Evolutionary conservation across 345 rosid species (phyloP).

Genomic region (Atalantia buxifolia): DNA sequence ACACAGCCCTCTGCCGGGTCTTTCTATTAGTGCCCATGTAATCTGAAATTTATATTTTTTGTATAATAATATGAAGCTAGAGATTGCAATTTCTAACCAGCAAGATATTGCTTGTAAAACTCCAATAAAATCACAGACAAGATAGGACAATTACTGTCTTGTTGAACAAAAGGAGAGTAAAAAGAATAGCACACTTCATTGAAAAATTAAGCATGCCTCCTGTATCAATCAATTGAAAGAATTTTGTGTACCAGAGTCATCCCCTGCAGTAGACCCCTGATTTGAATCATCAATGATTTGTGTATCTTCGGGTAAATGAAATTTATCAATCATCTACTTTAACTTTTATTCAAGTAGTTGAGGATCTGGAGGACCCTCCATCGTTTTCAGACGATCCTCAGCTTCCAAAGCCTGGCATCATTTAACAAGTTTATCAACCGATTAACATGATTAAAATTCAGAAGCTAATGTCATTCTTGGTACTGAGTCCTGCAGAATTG

Average conservation of each 20-base stretch:
- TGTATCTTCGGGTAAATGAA: not conserved
- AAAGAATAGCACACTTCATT: not conserved
- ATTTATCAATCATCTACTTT: not conserved
- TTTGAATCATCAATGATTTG: not conserved
- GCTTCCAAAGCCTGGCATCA: slow-evolving; percentile 38
- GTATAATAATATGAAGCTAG: no score
- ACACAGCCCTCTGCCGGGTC: no score
- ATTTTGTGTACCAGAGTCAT: not conserved
- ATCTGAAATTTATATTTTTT: no score
- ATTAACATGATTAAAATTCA: no score
- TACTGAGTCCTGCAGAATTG: not conserved
- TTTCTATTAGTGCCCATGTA: no score
- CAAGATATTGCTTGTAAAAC: not conserved
- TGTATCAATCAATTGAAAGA: not conserved
- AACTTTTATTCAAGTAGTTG: slow-evolving; percentile 11
- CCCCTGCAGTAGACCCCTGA: not conserved
- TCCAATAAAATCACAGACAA: not conserved
- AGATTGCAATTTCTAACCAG: not conserved
- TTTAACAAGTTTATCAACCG: not conserved
- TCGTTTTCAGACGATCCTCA: slow-evolving; percentile 31
- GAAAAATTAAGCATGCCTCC: not conserved
- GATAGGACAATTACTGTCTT: not conserved
- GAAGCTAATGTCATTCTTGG: not conserved
- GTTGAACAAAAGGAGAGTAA: not conserved
- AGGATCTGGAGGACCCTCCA: slow-evolving; percentile 28